phyloP scores from a whole-genome alignment of 306 rosid genomes.

The Fagus crenata region DNA sequence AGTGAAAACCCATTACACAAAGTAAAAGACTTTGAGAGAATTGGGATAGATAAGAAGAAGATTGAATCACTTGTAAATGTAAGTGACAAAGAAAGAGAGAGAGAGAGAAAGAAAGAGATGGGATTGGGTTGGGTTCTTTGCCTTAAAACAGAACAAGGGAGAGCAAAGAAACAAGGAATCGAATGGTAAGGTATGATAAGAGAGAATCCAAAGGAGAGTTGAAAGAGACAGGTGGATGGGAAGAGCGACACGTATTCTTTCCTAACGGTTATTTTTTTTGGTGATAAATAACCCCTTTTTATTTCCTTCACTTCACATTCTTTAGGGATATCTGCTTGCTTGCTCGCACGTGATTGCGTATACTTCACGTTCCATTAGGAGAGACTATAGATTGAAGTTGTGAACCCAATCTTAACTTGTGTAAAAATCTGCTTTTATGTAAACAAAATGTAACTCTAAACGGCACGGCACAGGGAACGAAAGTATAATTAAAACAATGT shows the following conservation, averaged over 20 bases:
- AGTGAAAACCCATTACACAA: constrained; percentile 32
- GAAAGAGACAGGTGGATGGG: constrained; percentile 53
- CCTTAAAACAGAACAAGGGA: constrained; percentile 20
- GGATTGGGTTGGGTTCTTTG: constrained; percentile 30
- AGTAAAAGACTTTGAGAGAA: not conserved
- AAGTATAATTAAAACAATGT: too few species aligned
- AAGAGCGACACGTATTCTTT: constrained; percentile 47
- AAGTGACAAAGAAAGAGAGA: constrained; percentile 2
- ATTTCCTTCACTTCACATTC: not conserved
- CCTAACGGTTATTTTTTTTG: constrained; percentile 61
- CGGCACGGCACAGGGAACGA: too few species aligned
- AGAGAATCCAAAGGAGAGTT: constrained; percentile 60
- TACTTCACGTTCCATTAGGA: too few species aligned
- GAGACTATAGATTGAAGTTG: too few species aligned
- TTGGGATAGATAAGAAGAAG: constrained; percentile 20
- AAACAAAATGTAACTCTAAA: too few species aligned
- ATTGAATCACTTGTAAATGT: constrained; percentile 8
- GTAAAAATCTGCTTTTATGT: too few species aligned
- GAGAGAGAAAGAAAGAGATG: constrained; percentile 25
- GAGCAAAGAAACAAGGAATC: constrained; percentile 42
- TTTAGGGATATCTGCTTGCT: not conserved
- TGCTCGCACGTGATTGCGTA: too few species aligned
- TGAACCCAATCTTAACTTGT: too few species aligned
- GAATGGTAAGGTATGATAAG: constrained; percentile 24
- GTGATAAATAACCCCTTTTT: constrained; percentile 14